Conservation (phyloP, 306 rosid genomes). For the Trifolium fragiferum region DNA sequence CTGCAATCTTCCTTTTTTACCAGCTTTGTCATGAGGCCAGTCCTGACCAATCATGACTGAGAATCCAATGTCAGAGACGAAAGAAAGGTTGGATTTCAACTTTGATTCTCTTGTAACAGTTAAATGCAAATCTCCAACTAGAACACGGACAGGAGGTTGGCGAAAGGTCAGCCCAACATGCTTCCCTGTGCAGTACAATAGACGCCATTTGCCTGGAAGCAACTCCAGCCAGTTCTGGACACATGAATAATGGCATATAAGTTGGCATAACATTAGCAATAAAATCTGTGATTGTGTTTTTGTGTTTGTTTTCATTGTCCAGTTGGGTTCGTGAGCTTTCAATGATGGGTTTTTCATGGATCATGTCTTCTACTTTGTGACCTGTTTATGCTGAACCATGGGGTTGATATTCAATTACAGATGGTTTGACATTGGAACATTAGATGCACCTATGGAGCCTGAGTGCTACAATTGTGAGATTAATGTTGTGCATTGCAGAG, state of each 20-base stretch:
- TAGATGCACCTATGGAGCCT: background rate
- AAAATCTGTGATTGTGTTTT: background rate
- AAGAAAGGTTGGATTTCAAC: constrained; percentile 58
- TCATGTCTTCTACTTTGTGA: background rate
- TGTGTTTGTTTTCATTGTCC: background rate
- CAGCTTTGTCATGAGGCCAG: constrained; percentile 92
- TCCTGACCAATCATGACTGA: constrained; percentile 72
- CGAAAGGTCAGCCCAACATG: constrained; percentile 91
- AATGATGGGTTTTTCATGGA: background rate
- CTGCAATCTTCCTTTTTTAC: constrained; percentile 73
- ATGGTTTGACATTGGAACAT: background rate
- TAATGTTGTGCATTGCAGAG: background rate
- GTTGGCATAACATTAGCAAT: background rate
- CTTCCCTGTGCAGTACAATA: constrained; percentile 88
- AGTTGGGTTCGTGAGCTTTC: background rate
- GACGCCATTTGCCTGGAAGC: constrained; percentile 96
- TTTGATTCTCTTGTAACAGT: constrained; percentile 62
- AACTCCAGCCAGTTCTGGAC: constrained; percentile 84
- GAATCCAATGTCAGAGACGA: constrained; percentile 72
- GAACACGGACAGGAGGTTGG: constrained; percentile 80
- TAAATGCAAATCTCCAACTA: constrained; percentile 75
- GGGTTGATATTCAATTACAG: background rate
- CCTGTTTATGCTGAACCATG: background rate
- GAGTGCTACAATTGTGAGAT: background rate
- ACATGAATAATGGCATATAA: constrained; percentile 23